Percentiles rank a stretch among this genome's conserved stretches.
These are phyloP conservation scores for Cladophialophora psammophila DNA, from an alignment of 2,329 filamentous ascomycete genomes.

Conservation along the genomic window DNA sequence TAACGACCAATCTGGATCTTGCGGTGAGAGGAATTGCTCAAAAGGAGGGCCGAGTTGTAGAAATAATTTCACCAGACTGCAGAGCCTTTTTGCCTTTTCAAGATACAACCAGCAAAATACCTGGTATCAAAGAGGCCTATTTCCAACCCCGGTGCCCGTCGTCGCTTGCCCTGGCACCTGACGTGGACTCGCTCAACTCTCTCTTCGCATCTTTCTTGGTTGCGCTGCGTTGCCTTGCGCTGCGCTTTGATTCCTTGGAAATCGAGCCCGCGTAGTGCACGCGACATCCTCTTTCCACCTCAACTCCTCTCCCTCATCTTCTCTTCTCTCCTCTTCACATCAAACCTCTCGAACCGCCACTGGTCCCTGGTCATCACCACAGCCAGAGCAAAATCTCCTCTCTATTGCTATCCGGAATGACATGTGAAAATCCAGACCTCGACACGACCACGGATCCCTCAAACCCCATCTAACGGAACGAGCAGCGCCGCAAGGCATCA, in stretches of 20 bases:
- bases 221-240: conserved; percentile 18
- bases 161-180: neutral
- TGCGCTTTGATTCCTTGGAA: neutral
- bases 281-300: conserved; percentile 12
- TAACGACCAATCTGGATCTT: conserved; percentile 14
- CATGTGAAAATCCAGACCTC: conserved; percentile 38
- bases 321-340: conserved; percentile 11
- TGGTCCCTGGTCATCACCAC: conserved; percentile 15
- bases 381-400: neutral
- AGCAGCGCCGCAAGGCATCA: neutral
- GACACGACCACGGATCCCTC: conserved; percentile 25
- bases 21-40: conserved; percentile 12
- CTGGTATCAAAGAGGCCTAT: neutral
- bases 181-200: conserved; percentile 44
- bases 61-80: conserved; percentile 4
- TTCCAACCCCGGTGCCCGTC: neutral
- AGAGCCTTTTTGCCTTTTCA: neutral
- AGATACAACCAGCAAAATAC: neutral
- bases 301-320: conserved; percentile 1
- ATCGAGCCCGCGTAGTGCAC: conserved; percentile 14
- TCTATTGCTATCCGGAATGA: conserved; percentile 32
- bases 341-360: conserved; percentile 4
- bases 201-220: neutral
- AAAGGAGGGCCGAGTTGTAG: neutral
- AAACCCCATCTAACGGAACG: conserved; percentile 11